These are phyloP conservation scores for Cystobasidium tubakii DNA, from an alignment of 768 basidiomycete genomes.

Conservation along the genomic window DNA sequence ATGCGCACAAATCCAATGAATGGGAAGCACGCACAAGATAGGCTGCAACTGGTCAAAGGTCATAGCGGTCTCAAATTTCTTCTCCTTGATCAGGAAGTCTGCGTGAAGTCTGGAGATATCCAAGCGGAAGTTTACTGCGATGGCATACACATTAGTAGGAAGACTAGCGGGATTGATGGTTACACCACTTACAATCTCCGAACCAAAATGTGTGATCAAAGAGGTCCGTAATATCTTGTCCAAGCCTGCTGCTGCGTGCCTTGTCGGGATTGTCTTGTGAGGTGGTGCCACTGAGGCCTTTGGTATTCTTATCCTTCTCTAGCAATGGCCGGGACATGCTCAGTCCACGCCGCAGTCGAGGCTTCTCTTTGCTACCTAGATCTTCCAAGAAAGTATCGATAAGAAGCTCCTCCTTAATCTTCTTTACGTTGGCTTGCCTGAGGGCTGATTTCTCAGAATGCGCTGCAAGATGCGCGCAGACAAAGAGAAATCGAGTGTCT, in stretches of 20 bases:
- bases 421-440: slow-evolving; percentile 59
- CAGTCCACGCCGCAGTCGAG: neutral
- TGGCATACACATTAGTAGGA: neutral
- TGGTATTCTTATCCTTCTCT: neutral
- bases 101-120: slow-evolving; percentile 85
- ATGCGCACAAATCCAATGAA: no score
- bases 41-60: slow-evolving; percentile 80
- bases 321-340: neutral
- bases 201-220: slow-evolving; percentile 85
- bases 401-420: slow-evolving; percentile 80
- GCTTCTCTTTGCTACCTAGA: neutral
- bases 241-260: slow-evolving; percentile 20
- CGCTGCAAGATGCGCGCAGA: slow-evolving; percentile 83
- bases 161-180: neutral
- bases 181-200: slow-evolving; percentile 59
- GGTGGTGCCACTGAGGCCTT: neutral
- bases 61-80: slow-evolving; percentile 77
- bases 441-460: slow-evolving; percentile 45
- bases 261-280: neutral
- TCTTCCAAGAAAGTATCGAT: slow-evolving; percentile 63
- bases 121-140: slow-evolving; percentile 69
- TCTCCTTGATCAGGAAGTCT: slow-evolving; percentile 81
- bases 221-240: slow-evolving; percentile 69
- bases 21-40: slow-evolving; percentile 55
- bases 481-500: slow-evolving; percentile 74